These are phyloP conservation scores for Penicillium crystallinum DNA, from an alignment of 495 filamentous ascomycete genomes.

Conservation along the genomic window DNA sequence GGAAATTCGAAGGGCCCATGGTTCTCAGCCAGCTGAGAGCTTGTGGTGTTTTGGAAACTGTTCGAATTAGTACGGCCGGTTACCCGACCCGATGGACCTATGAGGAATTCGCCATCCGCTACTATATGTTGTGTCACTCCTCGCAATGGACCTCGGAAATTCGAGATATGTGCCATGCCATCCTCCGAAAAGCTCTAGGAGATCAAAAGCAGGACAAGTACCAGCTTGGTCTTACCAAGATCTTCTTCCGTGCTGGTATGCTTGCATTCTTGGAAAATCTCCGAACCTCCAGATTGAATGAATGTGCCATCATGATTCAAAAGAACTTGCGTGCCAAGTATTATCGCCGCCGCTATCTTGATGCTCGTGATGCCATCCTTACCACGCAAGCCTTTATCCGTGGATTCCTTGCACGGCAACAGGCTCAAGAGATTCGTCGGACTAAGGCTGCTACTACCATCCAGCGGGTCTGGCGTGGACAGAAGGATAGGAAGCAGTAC, in stretches of 20 bases:
- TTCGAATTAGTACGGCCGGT: constrained; percentile 94
- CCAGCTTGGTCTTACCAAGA: constrained; percentile 93
- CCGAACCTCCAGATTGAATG: constrained; percentile 81
- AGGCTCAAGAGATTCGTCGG: constrained; percentile 73
- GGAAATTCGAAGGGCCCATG: constrained; percentile 99
- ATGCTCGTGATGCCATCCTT: constrained; percentile 75
- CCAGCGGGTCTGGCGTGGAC: constrained; percentile 89
- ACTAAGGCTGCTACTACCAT: constrained; percentile 88
- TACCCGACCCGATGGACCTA: constrained; percentile 99
- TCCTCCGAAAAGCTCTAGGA: constrained; percentile 85
- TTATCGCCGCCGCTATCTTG: constrained; percentile 86
- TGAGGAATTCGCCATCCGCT: constrained; percentile 94
- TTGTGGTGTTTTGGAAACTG: constrained; percentile 98
- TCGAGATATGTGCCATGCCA: constrained; percentile 84
- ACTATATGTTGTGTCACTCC: constrained; percentile 97
- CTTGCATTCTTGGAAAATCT: constrained; percentile 95
- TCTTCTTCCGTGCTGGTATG: constrained; percentile 99
- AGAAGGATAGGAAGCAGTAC: constrained; percentile 77
- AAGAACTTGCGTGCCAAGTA: constrained; percentile 97
- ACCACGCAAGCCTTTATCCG: constrained; percentile 69
- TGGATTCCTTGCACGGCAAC: constrained; percentile 68
- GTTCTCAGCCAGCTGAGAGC: constrained; percentile 94
- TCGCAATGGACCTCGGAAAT: constrained; percentile 90
- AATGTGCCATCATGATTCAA: constrained; percentile 96
- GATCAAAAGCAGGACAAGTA: constrained; percentile 88